These are phyloP conservation scores for Penicillium sumatraense DNA, from an alignment of 2,329 filamentous ascomycete genomes.

Conservation along the genomic window DNA sequence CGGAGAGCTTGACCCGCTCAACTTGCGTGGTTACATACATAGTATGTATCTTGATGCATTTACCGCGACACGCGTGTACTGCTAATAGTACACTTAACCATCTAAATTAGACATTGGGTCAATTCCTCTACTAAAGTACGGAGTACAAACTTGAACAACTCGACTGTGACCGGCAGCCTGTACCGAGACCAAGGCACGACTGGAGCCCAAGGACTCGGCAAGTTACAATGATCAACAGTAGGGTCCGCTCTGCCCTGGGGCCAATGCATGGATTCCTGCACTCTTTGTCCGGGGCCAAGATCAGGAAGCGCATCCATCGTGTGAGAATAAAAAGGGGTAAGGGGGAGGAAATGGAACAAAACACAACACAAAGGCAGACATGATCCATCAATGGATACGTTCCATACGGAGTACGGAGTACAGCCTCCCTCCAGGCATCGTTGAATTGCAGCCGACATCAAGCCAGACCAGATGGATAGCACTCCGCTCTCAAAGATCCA, in stretches of 20 bases:
- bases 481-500: neutral
- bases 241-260: neutral
- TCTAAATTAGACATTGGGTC: no score
- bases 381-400: neutral
- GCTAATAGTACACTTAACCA: no score
- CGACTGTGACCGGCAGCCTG: neutral
- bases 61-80: no score
- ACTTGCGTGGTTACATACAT: neutral
- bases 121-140: no score
- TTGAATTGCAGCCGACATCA: neutral
- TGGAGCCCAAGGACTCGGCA: neutral
- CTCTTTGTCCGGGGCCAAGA: neutral
- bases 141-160: neutral
- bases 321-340: neutral
- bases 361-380: no score
- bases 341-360: neutral
- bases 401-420: neutral
- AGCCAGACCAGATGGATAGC: no score
- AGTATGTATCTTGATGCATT: no score
- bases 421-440: neutral
- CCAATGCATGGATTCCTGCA: neutral
- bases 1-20: neutral
- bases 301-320: neutral
- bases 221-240: constrained; percentile 4
- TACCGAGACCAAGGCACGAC: neutral